A percentile compares a stretch with the other conserved stretches of the same genome.
Conservation (phyloP, 305 asterid species). For the Fraxinus latifolia region DNA sequence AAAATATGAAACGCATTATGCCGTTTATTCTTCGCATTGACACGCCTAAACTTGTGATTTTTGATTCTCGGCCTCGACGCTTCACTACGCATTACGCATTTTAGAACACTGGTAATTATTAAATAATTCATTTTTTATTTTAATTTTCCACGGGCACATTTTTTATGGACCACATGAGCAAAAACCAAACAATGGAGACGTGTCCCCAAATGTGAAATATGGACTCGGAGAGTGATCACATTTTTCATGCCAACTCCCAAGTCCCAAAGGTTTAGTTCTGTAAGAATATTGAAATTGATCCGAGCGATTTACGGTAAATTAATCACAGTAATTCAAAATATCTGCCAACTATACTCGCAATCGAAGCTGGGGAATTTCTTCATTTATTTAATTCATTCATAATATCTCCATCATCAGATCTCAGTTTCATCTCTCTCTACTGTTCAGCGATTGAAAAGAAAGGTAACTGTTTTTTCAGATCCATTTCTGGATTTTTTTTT, state of each 20-base stretch:
- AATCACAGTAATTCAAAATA: not conserved
- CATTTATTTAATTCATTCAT: not conserved
- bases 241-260: not conserved
- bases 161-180: not conserved
- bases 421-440: slow-evolving; percentile 18
- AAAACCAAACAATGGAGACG: not conserved
- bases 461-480: slow-evolving; percentile 29
- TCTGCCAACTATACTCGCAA: not conserved
- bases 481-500: slow-evolving; percentile 23
- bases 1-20: too few relatives aligned
- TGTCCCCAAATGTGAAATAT: not conserved
- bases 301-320: not conserved
- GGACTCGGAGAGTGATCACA: not conserved
- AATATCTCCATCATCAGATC: slow-evolving; percentile 43
- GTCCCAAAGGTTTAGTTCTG: not conserved
- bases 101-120: too few relatives aligned
- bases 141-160: not conserved
- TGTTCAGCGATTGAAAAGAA: not conserved
- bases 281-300: not conserved
- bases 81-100: too few relatives aligned
- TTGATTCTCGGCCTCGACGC: too few relatives aligned
- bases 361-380: not conserved
- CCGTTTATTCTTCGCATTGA: too few relatives aligned
- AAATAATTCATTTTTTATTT: too few relatives aligned
- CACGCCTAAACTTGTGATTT: too few relatives aligned